Conservation (phyloP, 257 asterid species). For the Nicotiana tabacum region DNA sequence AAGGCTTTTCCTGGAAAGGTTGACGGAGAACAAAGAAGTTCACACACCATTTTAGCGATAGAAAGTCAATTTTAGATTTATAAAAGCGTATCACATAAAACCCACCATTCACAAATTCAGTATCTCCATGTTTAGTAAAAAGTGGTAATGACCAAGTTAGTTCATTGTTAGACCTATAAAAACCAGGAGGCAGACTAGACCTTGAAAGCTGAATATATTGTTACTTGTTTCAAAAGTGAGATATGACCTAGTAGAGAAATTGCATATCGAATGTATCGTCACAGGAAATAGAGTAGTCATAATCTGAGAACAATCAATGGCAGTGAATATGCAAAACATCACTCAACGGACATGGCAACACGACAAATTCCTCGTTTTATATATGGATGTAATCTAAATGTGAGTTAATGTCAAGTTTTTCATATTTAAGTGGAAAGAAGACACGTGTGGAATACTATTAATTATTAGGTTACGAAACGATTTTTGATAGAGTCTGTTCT, state of each 20-base stretch:
- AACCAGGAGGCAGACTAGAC: neutral
- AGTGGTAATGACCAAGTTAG: neutral
- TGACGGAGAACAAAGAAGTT: neutral
- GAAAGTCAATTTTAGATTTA: neutral
- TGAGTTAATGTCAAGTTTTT: neutral
- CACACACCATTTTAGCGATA: neutral
- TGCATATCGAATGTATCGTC: neutral
- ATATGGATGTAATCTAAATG: neutral
- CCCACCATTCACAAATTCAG: neutral
- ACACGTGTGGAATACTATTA: neutral
- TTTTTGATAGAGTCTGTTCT: too few relatives aligned
- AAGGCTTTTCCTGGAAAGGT: neutral
- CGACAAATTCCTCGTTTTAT: neutral
- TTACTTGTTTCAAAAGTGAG: neutral
- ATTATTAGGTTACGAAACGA: neutral
- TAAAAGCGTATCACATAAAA: neutral
- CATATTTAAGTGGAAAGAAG: neutral
- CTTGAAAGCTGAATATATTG: neutral
- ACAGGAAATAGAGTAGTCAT: neutral
- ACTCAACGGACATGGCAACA: neutral
- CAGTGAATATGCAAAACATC: neutral
- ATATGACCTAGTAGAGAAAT: neutral
- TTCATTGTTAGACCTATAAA: neutral
- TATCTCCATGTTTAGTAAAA: neutral
- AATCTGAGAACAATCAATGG: neutral